phyloP scores from a whole-genome alignment of 148 eudicot species.

The Rhododendron mucronatum region DNA sequence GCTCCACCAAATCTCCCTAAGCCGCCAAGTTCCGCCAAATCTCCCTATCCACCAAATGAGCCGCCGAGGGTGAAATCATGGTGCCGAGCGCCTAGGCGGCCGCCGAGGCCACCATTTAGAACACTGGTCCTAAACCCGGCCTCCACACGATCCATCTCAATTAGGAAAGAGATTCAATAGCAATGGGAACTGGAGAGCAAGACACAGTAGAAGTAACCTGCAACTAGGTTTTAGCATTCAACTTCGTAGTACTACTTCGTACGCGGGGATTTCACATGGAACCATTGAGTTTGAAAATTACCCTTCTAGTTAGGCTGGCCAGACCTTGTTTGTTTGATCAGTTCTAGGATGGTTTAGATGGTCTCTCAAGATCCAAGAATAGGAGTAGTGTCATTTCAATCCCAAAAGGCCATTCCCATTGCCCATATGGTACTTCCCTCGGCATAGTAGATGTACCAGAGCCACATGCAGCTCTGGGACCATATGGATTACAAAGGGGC shows the following conservation, averaged over 20 bases:
- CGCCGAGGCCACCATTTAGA: too few relatives aligned
- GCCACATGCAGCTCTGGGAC: neutral
- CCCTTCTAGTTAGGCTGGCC: neutral
- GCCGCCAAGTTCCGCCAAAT: too few relatives aligned
- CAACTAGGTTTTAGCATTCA: neutral
- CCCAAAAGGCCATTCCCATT: neutral
- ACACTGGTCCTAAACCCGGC: too few relatives aligned
- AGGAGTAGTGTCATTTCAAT: neutral
- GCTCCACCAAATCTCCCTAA: too few relatives aligned
- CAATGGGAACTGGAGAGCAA: neutral
- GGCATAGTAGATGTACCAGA: neutral
- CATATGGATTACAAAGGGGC: neutral
- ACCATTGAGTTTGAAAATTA: neutral
- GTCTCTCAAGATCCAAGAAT: neutral
- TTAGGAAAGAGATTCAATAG: neutral
- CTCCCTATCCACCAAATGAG: too few relatives aligned
- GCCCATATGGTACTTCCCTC: neutral
- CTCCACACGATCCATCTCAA: neutral
- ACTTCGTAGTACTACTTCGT: neutral
- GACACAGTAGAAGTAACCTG: neutral
- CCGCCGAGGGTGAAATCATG: too few relatives aligned
- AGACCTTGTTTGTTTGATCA: neutral
- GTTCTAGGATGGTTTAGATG: neutral
- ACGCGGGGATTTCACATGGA: neutral
- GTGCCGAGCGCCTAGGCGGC: too few relatives aligned